A percentile compares a stretch with the other conserved stretches of the same genome.
phyloP scores from a whole-genome alignment of 2,329 filamentous ascomycete species.

The Domatiomyces catenatus region DNA sequence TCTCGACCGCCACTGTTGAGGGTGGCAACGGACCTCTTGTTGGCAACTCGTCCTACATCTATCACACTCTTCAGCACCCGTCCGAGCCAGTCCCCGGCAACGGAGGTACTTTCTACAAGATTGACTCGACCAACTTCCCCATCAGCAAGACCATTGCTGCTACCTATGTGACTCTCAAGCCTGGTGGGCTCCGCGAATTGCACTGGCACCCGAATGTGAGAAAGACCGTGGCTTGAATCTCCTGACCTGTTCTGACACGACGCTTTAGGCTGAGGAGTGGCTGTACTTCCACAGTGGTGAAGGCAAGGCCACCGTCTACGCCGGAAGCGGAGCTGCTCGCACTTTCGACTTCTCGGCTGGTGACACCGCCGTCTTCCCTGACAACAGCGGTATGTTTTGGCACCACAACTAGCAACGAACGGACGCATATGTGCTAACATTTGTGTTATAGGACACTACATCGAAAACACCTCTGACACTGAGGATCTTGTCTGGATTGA shows the following conservation, averaged over 20 bases:
- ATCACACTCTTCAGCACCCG: constrained; percentile 41
- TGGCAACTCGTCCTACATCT: constrained; percentile 48
- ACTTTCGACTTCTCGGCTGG: constrained; percentile 54
- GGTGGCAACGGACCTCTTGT: constrained; percentile 35
- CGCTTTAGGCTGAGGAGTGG: constrained; percentile 48
- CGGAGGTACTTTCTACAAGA: constrained; percentile 47
- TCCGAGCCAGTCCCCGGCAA: constrained; percentile 44
- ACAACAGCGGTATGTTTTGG: constrained; percentile 33
- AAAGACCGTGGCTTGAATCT: background rate
- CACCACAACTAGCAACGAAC: background rate
- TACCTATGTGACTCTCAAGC: constrained; percentile 48
- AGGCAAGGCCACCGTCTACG: constrained; percentile 49
- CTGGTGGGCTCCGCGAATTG: constrained; percentile 47
- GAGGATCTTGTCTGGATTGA: constrained; percentile 54
- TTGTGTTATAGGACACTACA: constrained; percentile 42
- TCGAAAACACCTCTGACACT: constrained; percentile 50
- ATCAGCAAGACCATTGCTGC: constrained; percentile 51
- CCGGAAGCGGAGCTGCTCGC: constrained; percentile 43
- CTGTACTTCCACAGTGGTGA: constrained; percentile 52
- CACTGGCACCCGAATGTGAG: constrained; percentile 56
- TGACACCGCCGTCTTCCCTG: constrained; percentile 54
- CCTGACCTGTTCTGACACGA: constrained; percentile 1
- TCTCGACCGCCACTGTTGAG: constrained; percentile 34
- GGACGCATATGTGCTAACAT: background rate
- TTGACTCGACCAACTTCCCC: constrained; percentile 54